Conservation (phyloP, 2,329 filamentous ascomycete species). For the Fusarium drepaniforme region DNA sequence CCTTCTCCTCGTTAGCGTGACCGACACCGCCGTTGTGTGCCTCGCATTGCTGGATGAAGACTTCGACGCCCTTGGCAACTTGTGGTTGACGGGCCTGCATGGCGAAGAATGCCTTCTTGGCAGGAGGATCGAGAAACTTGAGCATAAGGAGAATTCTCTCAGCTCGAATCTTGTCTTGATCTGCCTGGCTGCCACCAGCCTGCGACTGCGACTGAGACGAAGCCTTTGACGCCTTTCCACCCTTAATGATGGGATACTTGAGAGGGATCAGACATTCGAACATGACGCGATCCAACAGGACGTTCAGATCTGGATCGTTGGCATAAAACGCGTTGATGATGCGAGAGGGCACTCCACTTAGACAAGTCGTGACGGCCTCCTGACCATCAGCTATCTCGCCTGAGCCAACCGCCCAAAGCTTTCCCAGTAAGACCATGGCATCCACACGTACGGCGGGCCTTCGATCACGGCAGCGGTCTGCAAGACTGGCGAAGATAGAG, state of each 20-base stretch:
- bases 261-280: slow-evolving; percentile 92
- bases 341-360: slow-evolving; percentile 84
- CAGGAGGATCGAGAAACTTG: slow-evolving; percentile 79
- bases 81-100: slow-evolving; percentile 83
- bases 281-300: slow-evolving; percentile 84
- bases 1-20: slow-evolving; percentile 75
- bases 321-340: slow-evolving; percentile 92
- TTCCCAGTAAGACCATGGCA: slow-evolving; percentile 86
- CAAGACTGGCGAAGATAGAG: slow-evolving; percentile 84
- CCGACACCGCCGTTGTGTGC: slow-evolving; percentile 90
- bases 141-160: slow-evolving; percentile 88
- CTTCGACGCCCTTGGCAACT: slow-evolving; percentile 78
- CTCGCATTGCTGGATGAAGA: slow-evolving; percentile 88
- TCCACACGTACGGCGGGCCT: slow-evolving; percentile 85
- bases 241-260: slow-evolving; percentile 79
- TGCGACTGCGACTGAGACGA: slow-evolving; percentile 66
- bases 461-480: slow-evolving; percentile 89
- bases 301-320: slow-evolving; percentile 88
- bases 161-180: slow-evolving; percentile 82
- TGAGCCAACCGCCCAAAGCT: slow-evolving; percentile 93
- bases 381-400: slow-evolving; percentile 88
- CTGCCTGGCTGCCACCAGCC: slow-evolving; percentile 62
- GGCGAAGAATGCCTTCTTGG: slow-evolving; percentile 89
- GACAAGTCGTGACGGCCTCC: slow-evolving; percentile 78
- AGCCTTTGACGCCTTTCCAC: slow-evolving; percentile 69